A percentile compares a stretch with the other conserved stretches of the same genome.
Conservation (phyloP, 768 basidiomycete species). For the Russula emetica region DNA sequence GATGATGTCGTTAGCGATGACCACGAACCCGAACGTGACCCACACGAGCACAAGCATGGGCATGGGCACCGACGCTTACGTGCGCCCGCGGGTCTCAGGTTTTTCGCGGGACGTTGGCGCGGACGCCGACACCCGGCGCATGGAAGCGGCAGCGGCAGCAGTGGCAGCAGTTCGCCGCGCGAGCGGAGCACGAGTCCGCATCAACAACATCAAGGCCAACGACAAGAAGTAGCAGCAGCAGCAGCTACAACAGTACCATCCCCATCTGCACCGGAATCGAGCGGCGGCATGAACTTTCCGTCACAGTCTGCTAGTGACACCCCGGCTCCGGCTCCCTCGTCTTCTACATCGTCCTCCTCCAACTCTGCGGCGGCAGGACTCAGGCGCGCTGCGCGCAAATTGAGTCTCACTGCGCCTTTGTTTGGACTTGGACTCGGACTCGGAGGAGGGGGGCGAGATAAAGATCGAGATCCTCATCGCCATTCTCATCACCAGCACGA, state of each 20-base stretch:
- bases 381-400: constrained; percentile 41
- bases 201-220: not conserved
- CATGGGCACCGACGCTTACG: not conserved
- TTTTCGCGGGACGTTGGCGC: constrained; percentile 6
- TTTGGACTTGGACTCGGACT: constrained; percentile 43
- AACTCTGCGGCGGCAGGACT: constrained; percentile 36
- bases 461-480: constrained; percentile 5
- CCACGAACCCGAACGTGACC: not conserved
- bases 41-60: not conserved
- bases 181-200: constrained; percentile 6
- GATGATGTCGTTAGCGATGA: not conserved
- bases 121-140: constrained; percentile 21
- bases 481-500: not conserved
- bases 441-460: constrained; percentile 5
- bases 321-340: not conserved
- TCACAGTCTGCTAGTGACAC: not conserved
- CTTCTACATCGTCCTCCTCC: not conserved
- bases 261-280: not conserved
- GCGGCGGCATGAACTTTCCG: not conserved
- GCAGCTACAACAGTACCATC: not conserved
- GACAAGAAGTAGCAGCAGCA: not conserved
- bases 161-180: constrained; percentile 7
- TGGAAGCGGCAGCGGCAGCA: constrained; percentile 11
- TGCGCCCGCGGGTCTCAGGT: not conserved
- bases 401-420: constrained; percentile 63